Evolutionary conservation across 495 filamentous ascomycete species (phyloP), one percentile per base, ranked within the genome.

Genomic region (Entonaema liquescens): DNA sequence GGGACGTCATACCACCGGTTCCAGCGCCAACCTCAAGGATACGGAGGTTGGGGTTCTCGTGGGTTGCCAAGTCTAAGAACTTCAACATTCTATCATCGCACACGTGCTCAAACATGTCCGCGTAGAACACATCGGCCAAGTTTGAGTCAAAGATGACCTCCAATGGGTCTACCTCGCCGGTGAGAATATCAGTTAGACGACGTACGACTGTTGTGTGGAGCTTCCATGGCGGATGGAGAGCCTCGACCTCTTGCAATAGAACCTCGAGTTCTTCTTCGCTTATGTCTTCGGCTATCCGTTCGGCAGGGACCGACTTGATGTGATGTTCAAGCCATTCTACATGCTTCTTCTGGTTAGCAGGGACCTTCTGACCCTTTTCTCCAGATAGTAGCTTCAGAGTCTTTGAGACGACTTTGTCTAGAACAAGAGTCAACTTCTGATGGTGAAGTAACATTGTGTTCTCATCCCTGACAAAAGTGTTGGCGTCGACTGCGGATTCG

Each of bases 21-120:
- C 83, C 83, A 1, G 79, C 79, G 4, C 85, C 84, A 19, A 86
- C 76, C 68, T 86, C 84, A 15, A 86, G 71, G 5, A 86, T 74
- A 0, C 77, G 72, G 28, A 85, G 62, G 1, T 35, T 57, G 0
- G 84, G 83, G 12, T 80, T 83, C 42, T 84, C 75, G 54, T 85
- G 79, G 0, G 78, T 62, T 0, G 77, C 44, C 2, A 79, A 47
- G 28, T 73, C 61, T 6, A 79, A 31, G 29, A 78, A 69, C 2
- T 56, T 62, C 17, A 63, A 19, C 1, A 79, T 19, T 8, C 75
- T 56, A 21, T 66, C 49, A 26, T 77, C 73, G 63, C 71, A 72
- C 1, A 71, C 59, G 42, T 64, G 61, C 9, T 57, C 56, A 33
- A 75, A 71, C 59, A 74, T 63, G 25, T 76, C 72, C 2, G 67